phyloP scores from a whole-genome alignment of 116 monocot species.

The Zostera marina region DNA sequence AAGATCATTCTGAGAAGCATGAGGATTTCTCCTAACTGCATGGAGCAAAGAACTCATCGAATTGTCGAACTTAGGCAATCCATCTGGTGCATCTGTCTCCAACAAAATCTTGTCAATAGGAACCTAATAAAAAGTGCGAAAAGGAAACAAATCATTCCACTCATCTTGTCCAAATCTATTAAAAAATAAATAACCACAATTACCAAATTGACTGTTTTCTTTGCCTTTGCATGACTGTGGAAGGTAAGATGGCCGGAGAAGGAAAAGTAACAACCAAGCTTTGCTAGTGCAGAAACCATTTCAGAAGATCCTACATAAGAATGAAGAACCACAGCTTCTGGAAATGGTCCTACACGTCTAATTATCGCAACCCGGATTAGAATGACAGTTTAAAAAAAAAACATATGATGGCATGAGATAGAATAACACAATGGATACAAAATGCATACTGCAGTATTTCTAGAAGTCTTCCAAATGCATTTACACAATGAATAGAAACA shows the following conservation, averaged over 20 bases:
- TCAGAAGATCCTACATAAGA: slow-evolving; percentile 89
- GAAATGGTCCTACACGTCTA: slow-evolving; percentile 45
- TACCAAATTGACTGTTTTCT: slow-evolving; percentile 65
- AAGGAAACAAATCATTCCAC: background rate
- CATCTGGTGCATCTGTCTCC: slow-evolving; percentile 94
- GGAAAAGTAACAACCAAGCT: slow-evolving; percentile 74
- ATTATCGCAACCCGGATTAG: slow-evolving; percentile 50
- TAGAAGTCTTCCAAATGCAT: slow-evolving; percentile 73
- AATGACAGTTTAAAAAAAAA: slow-evolving; percentile 13
- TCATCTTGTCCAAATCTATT: background rate
- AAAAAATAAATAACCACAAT: background rate
- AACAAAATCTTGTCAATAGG: slow-evolving; percentile 69
- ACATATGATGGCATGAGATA: too few relatives aligned
- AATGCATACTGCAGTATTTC: slow-evolving; percentile 1
- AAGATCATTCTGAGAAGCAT: slow-evolving; percentile 11
- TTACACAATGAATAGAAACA: slow-evolving; percentile 79
- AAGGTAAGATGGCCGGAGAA: slow-evolving; percentile 60
- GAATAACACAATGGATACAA: background rate
- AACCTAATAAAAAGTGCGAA: slow-evolving; percentile 35
- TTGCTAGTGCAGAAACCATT: slow-evolving; percentile 58
- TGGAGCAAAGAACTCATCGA: slow-evolving; percentile 14
- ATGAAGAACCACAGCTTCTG: slow-evolving; percentile 70
- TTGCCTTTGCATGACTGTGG: slow-evolving; percentile 56
- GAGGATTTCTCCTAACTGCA: slow-evolving; percentile 12
- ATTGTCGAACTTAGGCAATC: slow-evolving; percentile 26